Conservation (phyloP, 148 eudicot genomes). For the Dianthus caryophyllus region DNA sequence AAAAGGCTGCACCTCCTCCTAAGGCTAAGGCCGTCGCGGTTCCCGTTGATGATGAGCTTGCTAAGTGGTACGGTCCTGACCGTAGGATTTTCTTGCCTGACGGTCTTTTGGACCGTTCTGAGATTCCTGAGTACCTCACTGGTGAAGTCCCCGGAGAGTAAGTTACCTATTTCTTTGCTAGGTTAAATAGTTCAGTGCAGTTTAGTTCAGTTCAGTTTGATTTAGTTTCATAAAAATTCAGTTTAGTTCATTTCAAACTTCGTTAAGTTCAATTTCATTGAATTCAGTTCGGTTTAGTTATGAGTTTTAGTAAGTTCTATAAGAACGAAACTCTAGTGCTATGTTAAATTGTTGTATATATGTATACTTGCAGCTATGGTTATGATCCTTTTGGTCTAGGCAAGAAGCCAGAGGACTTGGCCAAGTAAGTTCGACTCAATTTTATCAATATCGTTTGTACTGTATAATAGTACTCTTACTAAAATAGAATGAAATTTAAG, state of each 20-base stretch:
- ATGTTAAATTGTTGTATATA: too few species aligned
- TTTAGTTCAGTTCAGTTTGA: too few species aligned
- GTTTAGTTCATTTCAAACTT: too few species aligned
- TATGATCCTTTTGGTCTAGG: slow-evolving; percentile 97
- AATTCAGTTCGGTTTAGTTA: too few species aligned
- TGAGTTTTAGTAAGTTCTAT: too few species aligned
- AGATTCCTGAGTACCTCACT: slow-evolving; percentile 84
- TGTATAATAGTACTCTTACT: neutral
- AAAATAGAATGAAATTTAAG: neutral
- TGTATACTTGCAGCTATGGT: slow-evolving; percentile 67
- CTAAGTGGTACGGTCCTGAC: slow-evolving; percentile 99
- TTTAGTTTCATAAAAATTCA: too few species aligned
- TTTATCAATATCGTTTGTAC: neutral
- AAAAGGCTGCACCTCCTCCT: slow-evolving; percentile 52
- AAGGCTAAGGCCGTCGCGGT: slow-evolving; percentile 47
- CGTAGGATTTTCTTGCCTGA: slow-evolving; percentile 93
- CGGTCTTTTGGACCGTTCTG: slow-evolving; percentile 87
- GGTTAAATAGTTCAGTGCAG: too few species aligned
- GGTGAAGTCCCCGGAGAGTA: slow-evolving; percentile 99
- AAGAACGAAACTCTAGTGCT: too few species aligned
- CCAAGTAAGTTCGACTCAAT: slow-evolving; percentile 50
- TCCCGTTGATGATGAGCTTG: slow-evolving; percentile 62
- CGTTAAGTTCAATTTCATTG: too few species aligned
- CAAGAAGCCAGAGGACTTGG: slow-evolving; percentile 96
- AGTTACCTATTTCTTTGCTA: slow-evolving; percentile 11